Percentiles rank a stretch among this genome's conserved stretches.
phyloP scores from a whole-genome alignment of 495 filamentous ascomycete genomes.

The Aspergillus homomorphus region DNA sequence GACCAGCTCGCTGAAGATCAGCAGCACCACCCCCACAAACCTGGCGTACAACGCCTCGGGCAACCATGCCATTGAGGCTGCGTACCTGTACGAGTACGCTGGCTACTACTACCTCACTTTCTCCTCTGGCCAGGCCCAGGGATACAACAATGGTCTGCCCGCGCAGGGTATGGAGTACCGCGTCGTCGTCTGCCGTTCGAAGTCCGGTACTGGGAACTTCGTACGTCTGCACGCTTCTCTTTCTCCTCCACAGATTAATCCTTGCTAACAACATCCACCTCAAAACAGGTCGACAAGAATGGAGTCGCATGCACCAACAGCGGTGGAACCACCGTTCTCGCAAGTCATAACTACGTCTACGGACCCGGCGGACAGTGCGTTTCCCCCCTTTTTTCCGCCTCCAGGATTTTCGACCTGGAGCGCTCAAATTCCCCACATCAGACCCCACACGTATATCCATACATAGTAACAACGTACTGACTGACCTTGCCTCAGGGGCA shows the following conservation, averaged over 20 bases:
- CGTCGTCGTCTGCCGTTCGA: constrained; percentile 60
- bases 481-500: constrained; percentile 27
- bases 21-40: constrained; percentile 37
- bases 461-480: neutral
- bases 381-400: neutral
- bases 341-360: constrained; percentile 62
- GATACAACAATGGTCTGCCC: constrained; percentile 48
- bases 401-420: neutral
- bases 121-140: constrained; percentile 60
- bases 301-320: constrained; percentile 53
- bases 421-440: neutral
- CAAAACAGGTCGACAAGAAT: constrained; percentile 50
- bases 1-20: constrained; percentile 39
- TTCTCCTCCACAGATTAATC: constrained; percentile 1
- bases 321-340: constrained; percentile 63
- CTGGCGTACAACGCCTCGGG: constrained; percentile 55
- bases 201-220: constrained; percentile 51
- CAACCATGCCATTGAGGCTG: constrained; percentile 56
- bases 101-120: constrained; percentile 67
- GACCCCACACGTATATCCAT: neutral
- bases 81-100: constrained; percentile 53
- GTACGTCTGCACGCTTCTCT: constrained; percentile 34
- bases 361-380: constrained; percentile 65
- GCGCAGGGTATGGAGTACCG: constrained; percentile 61
- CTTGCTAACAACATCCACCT: neutral